Percentiles rank a stretch among this genome's conserved stretches.
Evolutionary conservation across 352 stramenopile genomes (phyloP).

Genomic region (Phytophthora europaea): DNA sequence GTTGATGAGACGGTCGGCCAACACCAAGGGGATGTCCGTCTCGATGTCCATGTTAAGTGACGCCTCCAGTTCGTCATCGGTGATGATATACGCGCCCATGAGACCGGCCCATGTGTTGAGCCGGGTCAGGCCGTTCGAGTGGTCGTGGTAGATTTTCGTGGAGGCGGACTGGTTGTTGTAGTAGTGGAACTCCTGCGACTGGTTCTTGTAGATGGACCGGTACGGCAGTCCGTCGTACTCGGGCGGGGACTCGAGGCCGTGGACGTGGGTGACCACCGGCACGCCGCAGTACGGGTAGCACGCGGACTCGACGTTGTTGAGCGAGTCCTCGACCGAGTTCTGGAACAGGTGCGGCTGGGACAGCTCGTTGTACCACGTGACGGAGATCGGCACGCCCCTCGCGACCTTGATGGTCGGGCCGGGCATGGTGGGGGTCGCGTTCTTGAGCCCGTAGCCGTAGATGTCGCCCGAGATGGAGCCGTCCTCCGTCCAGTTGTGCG

Average conservation of each 20-base stretch:
- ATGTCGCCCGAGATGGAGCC: slow-evolving; percentile 39
- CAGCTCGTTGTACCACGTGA: slow-evolving; percentile 63
- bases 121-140: slow-evolving; percentile 61
- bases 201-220: slow-evolving; percentile 68
- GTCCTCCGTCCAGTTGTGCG: slow-evolving; percentile 51
- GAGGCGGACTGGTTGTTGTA: slow-evolving; percentile 70
- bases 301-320: slow-evolving; percentile 45
- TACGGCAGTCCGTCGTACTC: slow-evolving; percentile 60
- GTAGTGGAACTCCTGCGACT: slow-evolving; percentile 56
- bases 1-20: slow-evolving; percentile 56
- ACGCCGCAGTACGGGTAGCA: slow-evolving; percentile 73
- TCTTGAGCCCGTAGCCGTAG: slow-evolving; percentile 54
- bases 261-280: slow-evolving; percentile 61
- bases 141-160: slow-evolving; percentile 72
- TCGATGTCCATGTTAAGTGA: slow-evolving; percentile 62
- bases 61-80: slow-evolving; percentile 49
- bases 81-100: slow-evolving; percentile 62
- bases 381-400: slow-evolving; percentile 40
- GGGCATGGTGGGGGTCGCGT: slow-evolving; percentile 42
- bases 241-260: slow-evolving; percentile 59
- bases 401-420: slow-evolving; percentile 53
- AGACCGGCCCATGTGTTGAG: slow-evolving; percentile 73
- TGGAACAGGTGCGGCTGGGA: slow-evolving; percentile 47
- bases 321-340: slow-evolving; percentile 44
- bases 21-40: slow-evolving; percentile 59